These are phyloP conservation scores for Verticillium dahliae DNA, from an alignment of 2,329 filamentous ascomycete species.

Conservation along the genomic window DNA sequence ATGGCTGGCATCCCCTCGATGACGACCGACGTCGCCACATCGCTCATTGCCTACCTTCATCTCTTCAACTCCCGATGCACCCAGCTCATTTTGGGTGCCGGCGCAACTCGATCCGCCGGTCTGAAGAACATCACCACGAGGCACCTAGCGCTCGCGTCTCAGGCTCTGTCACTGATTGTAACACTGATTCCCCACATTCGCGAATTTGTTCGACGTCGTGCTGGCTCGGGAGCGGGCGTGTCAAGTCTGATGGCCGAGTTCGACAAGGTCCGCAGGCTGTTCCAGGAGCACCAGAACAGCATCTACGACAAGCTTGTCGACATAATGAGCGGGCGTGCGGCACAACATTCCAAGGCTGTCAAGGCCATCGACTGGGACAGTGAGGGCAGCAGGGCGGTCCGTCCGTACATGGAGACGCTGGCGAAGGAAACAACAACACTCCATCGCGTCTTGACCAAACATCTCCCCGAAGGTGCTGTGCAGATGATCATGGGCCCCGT, in stretches of 20 bases:
- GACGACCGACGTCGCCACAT: slow-evolving; percentile 72
- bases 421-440: slow-evolving; percentile 80
- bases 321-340: slow-evolving; percentile 77
- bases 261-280: slow-evolving; percentile 75
- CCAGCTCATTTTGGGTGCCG: slow-evolving; percentile 93
- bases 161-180: slow-evolving; percentile 81
- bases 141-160: slow-evolving; percentile 85
- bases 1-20: slow-evolving; percentile 83
- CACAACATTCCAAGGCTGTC: slow-evolving; percentile 68
- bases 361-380: slow-evolving; percentile 69
- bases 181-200: slow-evolving; percentile 83
- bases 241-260: slow-evolving; percentile 71
- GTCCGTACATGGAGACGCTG: slow-evolving; percentile 78
- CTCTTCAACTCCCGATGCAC: slow-evolving; percentile 93
- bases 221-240: slow-evolving; percentile 42
- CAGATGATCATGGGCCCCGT: slow-evolving; percentile 81
- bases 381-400: slow-evolving; percentile 35
- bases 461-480: slow-evolving; percentile 71
- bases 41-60: slow-evolving; percentile 78
- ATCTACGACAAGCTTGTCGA: slow-evolving; percentile 92
- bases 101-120: slow-evolving; percentile 80
- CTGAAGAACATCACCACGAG: slow-evolving; percentile 96
- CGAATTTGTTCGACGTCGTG: slow-evolving; percentile 81
- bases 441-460: slow-evolving; percentile 75
- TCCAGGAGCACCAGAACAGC: slow-evolving; percentile 82